Conservation (phyloP, 805 yeast genomes). For the Sugiyamaella lignohabitans region DNA sequence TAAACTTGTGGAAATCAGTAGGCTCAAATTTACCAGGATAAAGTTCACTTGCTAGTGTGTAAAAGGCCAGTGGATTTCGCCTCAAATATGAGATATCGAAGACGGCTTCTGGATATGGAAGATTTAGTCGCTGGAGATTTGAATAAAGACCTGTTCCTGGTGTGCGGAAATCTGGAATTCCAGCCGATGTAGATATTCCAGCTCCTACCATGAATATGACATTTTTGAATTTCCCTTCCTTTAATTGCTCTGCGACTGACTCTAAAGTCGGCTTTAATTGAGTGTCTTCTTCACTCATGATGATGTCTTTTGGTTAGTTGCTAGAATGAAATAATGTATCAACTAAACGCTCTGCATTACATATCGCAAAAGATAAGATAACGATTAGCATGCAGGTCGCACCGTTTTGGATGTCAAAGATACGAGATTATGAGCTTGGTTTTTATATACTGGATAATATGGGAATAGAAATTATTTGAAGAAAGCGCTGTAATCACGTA, state of each 20-base stretch:
- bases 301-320: too few relatives aligned
- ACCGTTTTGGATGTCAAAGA: too few relatives aligned
- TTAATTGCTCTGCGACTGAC: slow-evolving; percentile 20
- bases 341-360: too few relatives aligned
- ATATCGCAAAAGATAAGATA: too few relatives aligned
- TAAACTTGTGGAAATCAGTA: slow-evolving; percentile 70
- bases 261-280: slow-evolving; percentile 9
- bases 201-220: slow-evolving; percentile 58
- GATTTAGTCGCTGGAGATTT: slow-evolving; percentile 57
- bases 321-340: too few relatives aligned
- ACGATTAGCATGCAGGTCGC: too few relatives aligned
- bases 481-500: too few relatives aligned
- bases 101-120: slow-evolving; percentile 94
- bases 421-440: too few relatives aligned
- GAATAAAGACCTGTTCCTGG: slow-evolving; percentile 79
- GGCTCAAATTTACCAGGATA: slow-evolving; percentile 87
- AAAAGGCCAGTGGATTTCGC: slow-evolving; percentile 76
- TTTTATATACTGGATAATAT: too few relatives aligned
- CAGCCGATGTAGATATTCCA: slow-evolving; percentile 88
- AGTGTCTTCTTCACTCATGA: neutral
- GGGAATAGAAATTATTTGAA: too few relatives aligned
- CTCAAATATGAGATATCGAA: slow-evolving; percentile 81
- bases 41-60: slow-evolving; percentile 72
- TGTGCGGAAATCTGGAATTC: slow-evolving; percentile 91
- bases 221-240: slow-evolving; percentile 19